A percentile compares a stretch with the other conserved stretches of the same genome.
These are phyloP conservation scores for Tylopilus sp. DNA, from an alignment of 1,284 basidiomycete genomes.

Conservation along the genomic window DNA sequence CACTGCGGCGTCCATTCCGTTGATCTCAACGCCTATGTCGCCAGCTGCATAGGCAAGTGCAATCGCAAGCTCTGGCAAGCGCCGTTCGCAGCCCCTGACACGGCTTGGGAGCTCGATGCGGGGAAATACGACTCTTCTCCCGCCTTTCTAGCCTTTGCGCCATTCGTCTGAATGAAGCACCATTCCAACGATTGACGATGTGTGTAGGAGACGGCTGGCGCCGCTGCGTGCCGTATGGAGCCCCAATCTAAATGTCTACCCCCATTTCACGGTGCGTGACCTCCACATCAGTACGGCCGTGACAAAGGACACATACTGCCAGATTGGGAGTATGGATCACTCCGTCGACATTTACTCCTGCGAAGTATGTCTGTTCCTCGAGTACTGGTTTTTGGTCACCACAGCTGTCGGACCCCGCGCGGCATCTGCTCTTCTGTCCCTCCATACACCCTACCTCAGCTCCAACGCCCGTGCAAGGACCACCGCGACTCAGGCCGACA, in stretches of 20 bases:
- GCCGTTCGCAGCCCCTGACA: too few species aligned
- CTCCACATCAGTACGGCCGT: background rate
- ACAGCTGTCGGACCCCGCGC: constrained; percentile 41
- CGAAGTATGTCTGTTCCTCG: constrained; percentile 43
- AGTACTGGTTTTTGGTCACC: background rate
- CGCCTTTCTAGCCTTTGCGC: constrained; percentile 54
- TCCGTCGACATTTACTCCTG: constrained; percentile 66
- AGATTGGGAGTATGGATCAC: constrained; percentile 76
- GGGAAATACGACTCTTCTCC: constrained; percentile 41
- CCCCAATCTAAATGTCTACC: constrained; percentile 68
- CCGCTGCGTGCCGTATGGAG: constrained; percentile 71
- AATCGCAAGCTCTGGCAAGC: too few species aligned
- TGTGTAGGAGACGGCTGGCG: constrained; percentile 71
- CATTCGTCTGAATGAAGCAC: constrained; percentile 58
- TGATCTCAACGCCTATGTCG: too few species aligned
- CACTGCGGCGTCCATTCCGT: too few species aligned
- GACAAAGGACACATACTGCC: background rate
- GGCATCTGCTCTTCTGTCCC: constrained; percentile 35
- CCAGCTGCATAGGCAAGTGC: too few species aligned
- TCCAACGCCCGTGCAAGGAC: constrained; percentile 44
- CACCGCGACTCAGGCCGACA: constrained; percentile 77
- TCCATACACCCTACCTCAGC: background rate
- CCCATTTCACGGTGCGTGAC: constrained; percentile 67
- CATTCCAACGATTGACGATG: constrained; percentile 37
- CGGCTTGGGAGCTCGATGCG: constrained; percentile 67